Base-by-base conservation (phyloP, 371 early-diverging fungal species). In the Mortierella sp. region DNA sequence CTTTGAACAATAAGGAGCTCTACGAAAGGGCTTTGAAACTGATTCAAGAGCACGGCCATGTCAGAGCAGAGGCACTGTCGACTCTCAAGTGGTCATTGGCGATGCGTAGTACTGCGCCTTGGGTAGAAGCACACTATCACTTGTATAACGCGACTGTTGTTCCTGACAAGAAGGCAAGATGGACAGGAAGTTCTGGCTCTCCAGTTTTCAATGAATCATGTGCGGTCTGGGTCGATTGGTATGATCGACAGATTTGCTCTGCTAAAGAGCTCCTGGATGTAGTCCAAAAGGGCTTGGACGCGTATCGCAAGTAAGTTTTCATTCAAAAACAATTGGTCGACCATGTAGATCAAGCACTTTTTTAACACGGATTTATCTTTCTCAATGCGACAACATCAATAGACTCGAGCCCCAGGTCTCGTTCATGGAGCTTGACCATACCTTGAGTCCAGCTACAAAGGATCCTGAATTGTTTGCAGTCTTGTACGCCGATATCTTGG, bases 91-190 rank as follows among this genome's bases (percentile, higher is more conserved):
- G 90, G 16, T 85, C 87, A 3, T 74, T 96, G 25, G 81, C 95
- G 5, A 71, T 92, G 28, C 94, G 91, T 57, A 82, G 84, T 15
- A 76, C 88, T 16, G 94, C 95, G 2, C 96, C 97, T 0, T 88
- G 88, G 44, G 88, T 97, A 37, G 88, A 92, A 68, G 90, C 97
- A 0, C 89, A 91, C 64, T 90, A 93, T 72, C 94, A 94, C 52
- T 88, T 88, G 57, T 97, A 96, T 82, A 72, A 82, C 19, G 79
- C 90, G 12, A 85, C 84, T 7, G 87, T 92, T n/a, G 68, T 85
- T 0, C 88, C 90, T 3, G 62, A 75, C 77, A 45, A 63, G 7
- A 58, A 69, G 18, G 43, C 69, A 7, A 68, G 70, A 44, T 46
- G 60, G 19, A 62, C 19, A 65, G 23, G 65, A 68, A 26, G 37